Conservation (phyloP, 371 early-diverging fungal species). For the Rhizopus arrhizus region DNA sequence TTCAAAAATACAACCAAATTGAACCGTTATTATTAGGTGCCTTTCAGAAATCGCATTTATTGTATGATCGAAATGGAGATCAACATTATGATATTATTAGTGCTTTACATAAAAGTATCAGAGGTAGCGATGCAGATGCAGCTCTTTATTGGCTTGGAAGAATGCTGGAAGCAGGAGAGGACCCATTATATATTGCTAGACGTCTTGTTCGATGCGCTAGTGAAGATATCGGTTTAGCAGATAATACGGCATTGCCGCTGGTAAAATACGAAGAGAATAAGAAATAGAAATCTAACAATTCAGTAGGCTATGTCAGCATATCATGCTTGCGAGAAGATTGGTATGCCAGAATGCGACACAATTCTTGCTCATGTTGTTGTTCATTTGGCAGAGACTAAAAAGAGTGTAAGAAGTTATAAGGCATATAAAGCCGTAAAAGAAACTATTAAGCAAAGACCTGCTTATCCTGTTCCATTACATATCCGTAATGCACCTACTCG, state of each 20-base stretch:
- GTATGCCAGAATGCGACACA: constrained; percentile 91
- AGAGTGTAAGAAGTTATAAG: constrained; percentile 79
- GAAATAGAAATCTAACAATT: no score
- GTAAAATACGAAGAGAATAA: constrained; percentile 25
- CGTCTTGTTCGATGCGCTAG: constrained; percentile 79
- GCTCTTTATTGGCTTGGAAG: constrained; percentile 88
- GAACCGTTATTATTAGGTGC: constrained; percentile 35
- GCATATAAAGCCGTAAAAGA: constrained; percentile 68
- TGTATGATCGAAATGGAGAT: constrained; percentile 84
- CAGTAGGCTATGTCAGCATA: constrained; percentile 72
- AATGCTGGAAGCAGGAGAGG: constrained; percentile 89
- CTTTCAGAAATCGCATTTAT: constrained; percentile 77
- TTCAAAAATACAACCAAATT: neutral
- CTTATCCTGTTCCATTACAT: constrained; percentile 84
- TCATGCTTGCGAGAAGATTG: constrained; percentile 82
- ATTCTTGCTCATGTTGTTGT: constrained; percentile 79
- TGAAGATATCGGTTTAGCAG: constrained; percentile 89
- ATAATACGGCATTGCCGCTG: constrained; percentile 72
- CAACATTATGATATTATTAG: constrained; percentile 89
- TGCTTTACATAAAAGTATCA: constrained; percentile 84
- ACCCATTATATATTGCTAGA: constrained; percentile 82
- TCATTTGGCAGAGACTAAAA: constrained; percentile 79
- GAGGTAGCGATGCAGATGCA: constrained; percentile 78
- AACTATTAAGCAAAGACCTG: constrained; percentile 58
- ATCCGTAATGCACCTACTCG: constrained; percentile 84